Base-by-base conservation (phyloP, 441 rosid genomes). In the Hypseocharis bilobata region DNA sequence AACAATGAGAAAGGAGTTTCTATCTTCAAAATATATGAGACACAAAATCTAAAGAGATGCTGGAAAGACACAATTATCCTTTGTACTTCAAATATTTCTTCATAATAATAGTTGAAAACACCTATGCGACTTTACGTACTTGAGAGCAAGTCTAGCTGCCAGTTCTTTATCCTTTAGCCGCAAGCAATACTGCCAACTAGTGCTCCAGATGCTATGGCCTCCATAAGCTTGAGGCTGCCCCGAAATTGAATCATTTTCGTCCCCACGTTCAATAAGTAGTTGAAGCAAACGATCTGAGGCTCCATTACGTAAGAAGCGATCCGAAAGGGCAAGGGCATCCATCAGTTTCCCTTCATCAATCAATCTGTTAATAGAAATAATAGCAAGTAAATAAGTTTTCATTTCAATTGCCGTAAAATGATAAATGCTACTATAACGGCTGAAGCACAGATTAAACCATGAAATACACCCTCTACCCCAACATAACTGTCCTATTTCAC, bases 251-350 rank as follows among this genome's bases (percentile, higher is more conserved):
- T 78, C 82, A 79, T 69, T 83, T 79, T 86, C 96, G 72, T 88
- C 97, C 28, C 85, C 84, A 63, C 76, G 77, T 80, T 84, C 91
- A 70, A 93, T 84, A 60, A 93, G 89, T 61, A 91, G 82, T 78
- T 86, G 89, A 73, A 93, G 99, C 70, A 93, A 82, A 66, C 57
- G 77, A 78, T 93, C 97, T 61, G 99, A 91, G 67, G 96, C 88
- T 63, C 99, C 99, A 81, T 84, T 84, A 59, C 83, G 86, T 72
- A 93, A 78, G 78, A 91, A 93, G 49, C 97, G 99, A 78, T 93
- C 99, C 22, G 99, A 93, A 72, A 93, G 90, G 76, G 99, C 99
- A 74, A 93, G 90, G 56, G 99, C 97, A 84, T 93, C 99, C 88
- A 81, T 84, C 40, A 91, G 78, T 74, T 93, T 91, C 64, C 96